A percentile compares a stretch with the other conserved stretches of the same genome.
phyloP scores from a whole-genome alignment of 306 rosid species.

The Prunus salicina region DNA sequence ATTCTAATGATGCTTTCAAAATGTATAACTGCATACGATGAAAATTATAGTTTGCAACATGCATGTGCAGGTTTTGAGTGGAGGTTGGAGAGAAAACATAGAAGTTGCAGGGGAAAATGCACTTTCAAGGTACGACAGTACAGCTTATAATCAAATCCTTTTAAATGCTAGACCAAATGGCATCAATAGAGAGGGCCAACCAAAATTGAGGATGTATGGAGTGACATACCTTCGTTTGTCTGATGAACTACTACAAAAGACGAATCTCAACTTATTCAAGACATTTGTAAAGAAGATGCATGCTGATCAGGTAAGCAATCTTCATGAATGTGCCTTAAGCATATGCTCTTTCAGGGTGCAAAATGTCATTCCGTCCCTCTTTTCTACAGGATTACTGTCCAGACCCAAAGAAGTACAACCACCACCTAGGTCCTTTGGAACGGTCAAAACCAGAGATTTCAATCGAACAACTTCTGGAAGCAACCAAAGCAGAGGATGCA shows the following conservation, averaged over 20 bases:
- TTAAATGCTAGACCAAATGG: constrained; percentile 88
- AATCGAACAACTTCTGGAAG: constrained; percentile 50
- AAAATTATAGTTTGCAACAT: neutral
- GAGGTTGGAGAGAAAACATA: constrained; percentile 66
- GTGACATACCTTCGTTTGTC: constrained; percentile 78
- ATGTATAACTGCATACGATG: neutral
- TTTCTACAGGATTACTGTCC: constrained; percentile 55
- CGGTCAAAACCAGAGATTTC: constrained; percentile 55
- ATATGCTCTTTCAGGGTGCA: neutral
- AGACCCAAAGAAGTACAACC: constrained; percentile 49
- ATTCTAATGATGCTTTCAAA: neutral
- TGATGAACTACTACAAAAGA: constrained; percentile 43
- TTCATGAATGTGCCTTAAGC: constrained; percentile 11
- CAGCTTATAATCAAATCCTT: constrained; percentile 74
- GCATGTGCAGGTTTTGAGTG: constrained; percentile 55
- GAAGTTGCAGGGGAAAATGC: constrained; percentile 96
- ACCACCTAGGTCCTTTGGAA: constrained; percentile 47
- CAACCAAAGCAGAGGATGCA: constrained; percentile 59
- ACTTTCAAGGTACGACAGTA: constrained; percentile 59
- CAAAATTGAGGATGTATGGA: constrained; percentile 60
- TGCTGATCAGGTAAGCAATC: constrained; percentile 72
- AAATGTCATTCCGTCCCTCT: neutral
- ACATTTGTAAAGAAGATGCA: constrained; percentile 77
- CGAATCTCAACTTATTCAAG: constrained; percentile 60
- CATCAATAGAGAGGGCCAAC: constrained; percentile 46